These are phyloP conservation scores for Botrytis paeoniae DNA, from an alignment of 2,329 filamentous ascomycete species.

Conservation along the genomic window DNA sequence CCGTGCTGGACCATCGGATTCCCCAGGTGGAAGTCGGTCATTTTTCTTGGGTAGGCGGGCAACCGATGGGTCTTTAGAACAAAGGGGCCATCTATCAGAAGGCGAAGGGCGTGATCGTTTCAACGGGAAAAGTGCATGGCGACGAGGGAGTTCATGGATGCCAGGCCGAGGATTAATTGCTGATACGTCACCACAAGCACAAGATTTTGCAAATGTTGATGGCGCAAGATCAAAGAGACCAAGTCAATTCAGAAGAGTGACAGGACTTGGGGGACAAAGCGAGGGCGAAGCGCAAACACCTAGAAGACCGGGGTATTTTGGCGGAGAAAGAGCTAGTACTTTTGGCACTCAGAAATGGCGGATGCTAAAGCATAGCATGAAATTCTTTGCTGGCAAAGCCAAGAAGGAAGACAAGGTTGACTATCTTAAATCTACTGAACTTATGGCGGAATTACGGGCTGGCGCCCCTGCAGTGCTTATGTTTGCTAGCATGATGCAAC, in stretches of 20 bases:
- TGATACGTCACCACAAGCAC: slow-evolving; percentile 50
- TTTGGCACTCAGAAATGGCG: slow-evolving; percentile 84
- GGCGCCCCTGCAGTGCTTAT: slow-evolving; percentile 92
- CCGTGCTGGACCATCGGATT: slow-evolving; percentile 30
- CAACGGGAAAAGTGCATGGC: slow-evolving; percentile 53
- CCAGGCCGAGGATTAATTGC: slow-evolving; percentile 49
- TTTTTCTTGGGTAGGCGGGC: slow-evolving; percentile 59
- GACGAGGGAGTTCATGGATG: slow-evolving; percentile 50
- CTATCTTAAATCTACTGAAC: slow-evolving; percentile 89
- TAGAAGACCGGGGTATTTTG: slow-evolving; percentile 55
- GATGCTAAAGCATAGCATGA: slow-evolving; percentile 86
- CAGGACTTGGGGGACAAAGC: slow-evolving; percentile 59
- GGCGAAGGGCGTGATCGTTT: slow-evolving; percentile 68
- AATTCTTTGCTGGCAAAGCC: slow-evolving; percentile 66
- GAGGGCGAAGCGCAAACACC: slow-evolving; percentile 64
- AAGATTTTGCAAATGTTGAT: slow-evolving; percentile 39
- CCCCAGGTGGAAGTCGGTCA: slow-evolving; percentile 30
- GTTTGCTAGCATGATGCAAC: slow-evolving; percentile 94
- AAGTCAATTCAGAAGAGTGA: slow-evolving; percentile 61
- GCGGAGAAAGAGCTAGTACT: slow-evolving; percentile 63
- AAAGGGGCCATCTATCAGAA: slow-evolving; percentile 67
- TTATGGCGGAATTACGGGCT: slow-evolving; percentile 91
- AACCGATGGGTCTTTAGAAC: slow-evolving; percentile 57
- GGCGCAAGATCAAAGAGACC: slow-evolving; percentile 52
- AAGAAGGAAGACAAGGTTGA: slow-evolving; percentile 84